Conservation (phyloP, 306 rosid genomes). For the Rosa persica region DNA sequence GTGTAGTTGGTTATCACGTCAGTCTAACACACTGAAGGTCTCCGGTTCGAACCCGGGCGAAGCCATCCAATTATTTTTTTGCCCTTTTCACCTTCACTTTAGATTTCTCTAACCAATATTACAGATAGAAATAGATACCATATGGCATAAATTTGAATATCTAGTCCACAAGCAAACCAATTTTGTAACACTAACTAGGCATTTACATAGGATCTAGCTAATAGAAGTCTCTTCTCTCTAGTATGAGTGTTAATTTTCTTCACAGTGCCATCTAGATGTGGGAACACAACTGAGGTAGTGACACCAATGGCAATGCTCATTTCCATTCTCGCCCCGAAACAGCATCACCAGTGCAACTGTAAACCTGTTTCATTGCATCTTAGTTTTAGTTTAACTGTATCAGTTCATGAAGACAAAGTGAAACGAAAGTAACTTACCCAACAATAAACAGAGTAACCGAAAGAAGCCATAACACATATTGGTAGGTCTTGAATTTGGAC, state of each 20-base stretch:
- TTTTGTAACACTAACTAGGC: not conserved
- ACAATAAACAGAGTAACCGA: conserved; percentile 51
- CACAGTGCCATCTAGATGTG: conserved; percentile 67
- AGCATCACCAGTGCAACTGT: conserved; percentile 58
- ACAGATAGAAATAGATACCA: not conserved
- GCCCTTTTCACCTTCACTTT: not conserved
- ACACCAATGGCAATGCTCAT: conserved; percentile 76
- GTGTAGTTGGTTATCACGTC: conserved; percentile 82
- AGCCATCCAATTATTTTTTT: not conserved
- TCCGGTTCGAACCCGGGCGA: conserved; percentile 25
- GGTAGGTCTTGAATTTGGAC: conserved; percentile 72
- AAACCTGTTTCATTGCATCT: conserved; percentile 41
- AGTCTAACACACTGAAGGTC: conserved; percentile 85
- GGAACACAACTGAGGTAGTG: conserved; percentile 70
- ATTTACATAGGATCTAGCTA: not conserved
- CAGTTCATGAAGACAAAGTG: not conserved
- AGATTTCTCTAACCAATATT: not conserved
- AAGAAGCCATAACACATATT: conserved; percentile 60
- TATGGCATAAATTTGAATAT: not conserved
- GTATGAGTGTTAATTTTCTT: conserved; percentile 22
- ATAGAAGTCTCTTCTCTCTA: not conserved
- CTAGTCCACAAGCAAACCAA: not conserved
- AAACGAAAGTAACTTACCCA: conserved; percentile 47
- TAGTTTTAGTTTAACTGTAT: not conserved
- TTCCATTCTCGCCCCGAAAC: conserved; percentile 55